Percentiles rank a stretch among this genome's conserved stretches.
phyloP scores from a whole-genome alignment of 495 filamentous ascomycete genomes.

The Lichina pygmaea region DNA sequence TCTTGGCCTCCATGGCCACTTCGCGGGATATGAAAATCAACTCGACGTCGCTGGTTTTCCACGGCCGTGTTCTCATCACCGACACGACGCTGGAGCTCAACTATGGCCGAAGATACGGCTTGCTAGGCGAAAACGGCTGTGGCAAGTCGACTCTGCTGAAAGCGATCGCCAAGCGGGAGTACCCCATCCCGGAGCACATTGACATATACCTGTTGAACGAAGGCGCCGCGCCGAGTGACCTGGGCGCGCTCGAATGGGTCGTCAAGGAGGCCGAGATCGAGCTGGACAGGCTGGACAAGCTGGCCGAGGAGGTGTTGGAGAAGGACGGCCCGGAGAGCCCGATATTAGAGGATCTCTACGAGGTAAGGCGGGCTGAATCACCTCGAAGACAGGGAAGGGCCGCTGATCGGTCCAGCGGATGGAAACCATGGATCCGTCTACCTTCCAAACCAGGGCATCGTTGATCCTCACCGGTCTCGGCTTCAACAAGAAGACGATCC shows the following conservation, averaged over 20 bases:
- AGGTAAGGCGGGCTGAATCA: slow-evolving; percentile 28
- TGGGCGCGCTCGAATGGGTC: slow-evolving; percentile 91
- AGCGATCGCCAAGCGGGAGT: slow-evolving; percentile 81
- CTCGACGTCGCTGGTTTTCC: slow-evolving; percentile 80
- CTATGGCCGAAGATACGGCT: slow-evolving; percentile 75
- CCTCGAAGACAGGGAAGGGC: neutral
- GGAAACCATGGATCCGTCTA: slow-evolving; percentile 98
- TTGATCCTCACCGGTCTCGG: slow-evolving; percentile 96
- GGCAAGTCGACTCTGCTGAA: slow-evolving; percentile 95
- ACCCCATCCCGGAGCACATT: slow-evolving; percentile 82
- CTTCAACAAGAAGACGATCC: slow-evolving; percentile 90
- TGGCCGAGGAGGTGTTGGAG: slow-evolving; percentile 78
- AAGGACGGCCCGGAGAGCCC: slow-evolving; percentile 74
- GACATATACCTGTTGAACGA: slow-evolving; percentile 98
- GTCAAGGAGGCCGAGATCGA: slow-evolving; percentile 87
- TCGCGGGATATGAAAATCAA: slow-evolving; percentile 93
- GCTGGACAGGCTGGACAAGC: slow-evolving; percentile 62
- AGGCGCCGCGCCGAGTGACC: slow-evolving; percentile 68
- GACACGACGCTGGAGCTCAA: slow-evolving; percentile 86
- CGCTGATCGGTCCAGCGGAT: slow-evolving; percentile 43
- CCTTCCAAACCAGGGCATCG: slow-evolving; percentile 89
- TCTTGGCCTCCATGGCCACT: slow-evolving; percentile 55
- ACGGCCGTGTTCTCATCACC: slow-evolving; percentile 83
- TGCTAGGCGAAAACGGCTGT: slow-evolving; percentile 96
- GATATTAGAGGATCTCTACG: slow-evolving; percentile 83